Evolutionary conservation across 331 rosid species (phyloP).

Genomic region (Quercus tomentella): DNA sequence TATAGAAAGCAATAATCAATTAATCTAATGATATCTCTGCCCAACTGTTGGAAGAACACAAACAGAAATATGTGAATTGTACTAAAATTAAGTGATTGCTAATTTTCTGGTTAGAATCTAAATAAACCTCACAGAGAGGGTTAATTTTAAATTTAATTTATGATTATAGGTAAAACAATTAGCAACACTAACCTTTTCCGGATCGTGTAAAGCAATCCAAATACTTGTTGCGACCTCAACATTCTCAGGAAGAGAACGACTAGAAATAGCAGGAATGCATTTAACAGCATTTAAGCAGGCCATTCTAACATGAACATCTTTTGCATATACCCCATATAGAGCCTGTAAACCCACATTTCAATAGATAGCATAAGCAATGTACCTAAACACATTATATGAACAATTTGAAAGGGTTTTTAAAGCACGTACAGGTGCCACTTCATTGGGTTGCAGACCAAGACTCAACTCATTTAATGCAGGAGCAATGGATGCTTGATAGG

Average conservation of each 20-base stretch:
- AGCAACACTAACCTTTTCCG: slow-evolving; percentile 71
- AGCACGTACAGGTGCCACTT: slow-evolving; percentile 74
- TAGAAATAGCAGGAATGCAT: slow-evolving; percentile 85
- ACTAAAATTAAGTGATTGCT: neutral
- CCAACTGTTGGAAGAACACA: neutral
- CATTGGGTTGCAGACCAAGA: slow-evolving; percentile 80
- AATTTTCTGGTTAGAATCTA: neutral
- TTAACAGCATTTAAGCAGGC: slow-evolving; percentile 91
- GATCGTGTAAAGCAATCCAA: slow-evolving; percentile 95
- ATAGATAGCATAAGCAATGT: slow-evolving; percentile 16
- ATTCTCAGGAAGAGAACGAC: slow-evolving; percentile 61
- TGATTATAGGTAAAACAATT: neutral
- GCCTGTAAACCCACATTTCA: slow-evolving; percentile 53
- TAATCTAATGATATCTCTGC: neutral
- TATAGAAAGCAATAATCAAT: neutral
- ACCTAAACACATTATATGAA: slow-evolving; percentile 1
- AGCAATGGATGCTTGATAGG: slow-evolving; percentile 74
- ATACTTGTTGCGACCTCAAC: slow-evolving; percentile 82
- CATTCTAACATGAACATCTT: slow-evolving; percentile 88
- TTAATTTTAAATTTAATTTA: neutral
- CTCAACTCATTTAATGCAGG: slow-evolving; percentile 93
- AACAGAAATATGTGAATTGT: neutral
- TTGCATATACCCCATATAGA: slow-evolving; percentile 84
- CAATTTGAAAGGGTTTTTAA: slow-evolving; percentile 16
- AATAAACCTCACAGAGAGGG: neutral